These are phyloP conservation scores for Penicillium sp. DNA, from an alignment of 2,329 filamentous ascomycete species.

Conservation along the genomic window DNA sequence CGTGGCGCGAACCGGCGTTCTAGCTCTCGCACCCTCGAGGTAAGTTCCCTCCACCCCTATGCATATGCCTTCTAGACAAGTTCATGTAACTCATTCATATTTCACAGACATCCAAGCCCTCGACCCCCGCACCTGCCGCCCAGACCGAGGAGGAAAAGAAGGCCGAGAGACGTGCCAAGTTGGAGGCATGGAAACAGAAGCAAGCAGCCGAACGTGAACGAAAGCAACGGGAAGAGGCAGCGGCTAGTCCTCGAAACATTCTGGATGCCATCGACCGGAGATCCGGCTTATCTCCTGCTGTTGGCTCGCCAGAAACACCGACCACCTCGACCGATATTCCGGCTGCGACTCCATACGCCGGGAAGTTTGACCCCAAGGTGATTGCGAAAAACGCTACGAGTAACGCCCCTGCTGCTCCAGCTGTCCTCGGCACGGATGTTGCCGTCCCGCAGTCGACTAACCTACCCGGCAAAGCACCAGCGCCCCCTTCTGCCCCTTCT, in stretches of 20 bases:
- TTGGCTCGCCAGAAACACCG: conserved; percentile 50
- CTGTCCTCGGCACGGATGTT: conserved; percentile 54
- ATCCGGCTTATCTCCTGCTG: conserved; percentile 52
- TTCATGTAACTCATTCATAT: conserved; percentile 1
- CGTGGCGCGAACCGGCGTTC: conserved; percentile 48
- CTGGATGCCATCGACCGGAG: conserved; percentile 70
- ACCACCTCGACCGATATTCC: conserved; percentile 44
- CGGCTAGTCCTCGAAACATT: conserved; percentile 61
- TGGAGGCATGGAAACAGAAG: conserved; percentile 91
- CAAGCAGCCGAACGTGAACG: conserved; percentile 67
- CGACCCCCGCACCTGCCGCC: conserved; percentile 42
- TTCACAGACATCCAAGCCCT: conserved; percentile 50
- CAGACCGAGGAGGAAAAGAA: conserved; percentile 70
- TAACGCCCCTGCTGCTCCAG: conserved; percentile 48
- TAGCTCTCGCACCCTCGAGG: conserved; percentile 52
- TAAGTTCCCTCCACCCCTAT: conserved; percentile 38
- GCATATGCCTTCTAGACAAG: neutral
- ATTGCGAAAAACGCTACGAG: conserved; percentile 73
- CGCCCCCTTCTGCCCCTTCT: conserved; percentile 31
- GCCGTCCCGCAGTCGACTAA: conserved; percentile 47
- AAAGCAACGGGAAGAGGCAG: conserved; percentile 62
- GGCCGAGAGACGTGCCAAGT: conserved; percentile 70
- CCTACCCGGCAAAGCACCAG: conserved; percentile 38
- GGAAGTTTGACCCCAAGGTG: conserved; percentile 82
- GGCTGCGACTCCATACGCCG: conserved; percentile 58